These are phyloP conservation scores for Lyophyllum atratum DNA, from an alignment of 768 basidiomycete species.

Conservation along the genomic window DNA sequence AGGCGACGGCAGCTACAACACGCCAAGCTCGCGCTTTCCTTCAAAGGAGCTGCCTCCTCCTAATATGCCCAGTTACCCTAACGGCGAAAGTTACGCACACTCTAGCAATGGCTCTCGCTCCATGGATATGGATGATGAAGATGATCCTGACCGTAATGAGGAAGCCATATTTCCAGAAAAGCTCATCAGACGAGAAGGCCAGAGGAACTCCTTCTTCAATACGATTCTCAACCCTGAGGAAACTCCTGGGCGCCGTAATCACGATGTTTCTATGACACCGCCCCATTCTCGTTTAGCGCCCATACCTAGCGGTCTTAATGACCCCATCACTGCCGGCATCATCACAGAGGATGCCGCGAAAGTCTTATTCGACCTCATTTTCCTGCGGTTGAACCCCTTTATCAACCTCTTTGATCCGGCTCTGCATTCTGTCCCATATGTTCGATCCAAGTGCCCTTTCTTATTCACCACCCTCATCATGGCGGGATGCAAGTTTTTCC, in stretches of 20 bases:
- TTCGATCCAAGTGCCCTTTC: constrained; percentile 79
- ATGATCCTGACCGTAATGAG: constrained; percentile 60
- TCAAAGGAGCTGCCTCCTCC: constrained; percentile 52
- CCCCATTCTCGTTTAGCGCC: constrained; percentile 40
- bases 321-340: constrained; percentile 74
- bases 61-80: constrained; percentile 38
- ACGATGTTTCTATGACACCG: constrained; percentile 40
- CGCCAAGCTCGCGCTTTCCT: constrained; percentile 39
- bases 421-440: constrained; percentile 79
- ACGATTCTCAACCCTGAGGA: constrained; percentile 80
- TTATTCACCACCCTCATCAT: constrained; percentile 85
- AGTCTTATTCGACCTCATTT: constrained; percentile 76
- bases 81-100: constrained; percentile 34
- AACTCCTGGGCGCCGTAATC: constrained; percentile 35
- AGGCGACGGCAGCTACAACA: constrained; percentile 32
- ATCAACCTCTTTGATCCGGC: constrained; percentile 87
- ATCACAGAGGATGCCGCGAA: constrained; percentile 70
- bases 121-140: constrained; percentile 61
- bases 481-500: constrained; percentile 85
- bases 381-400: constrained; percentile 85
- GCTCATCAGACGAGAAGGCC: constrained; percentile 70
- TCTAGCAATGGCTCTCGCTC: constrained; percentile 38
- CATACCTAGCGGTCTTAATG: constrained; percentile 44
- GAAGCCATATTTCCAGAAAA: constrained; percentile 73
- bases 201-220: constrained; percentile 77